These are phyloP conservation scores for Russula sp. DNA, from an alignment of 768 basidiomycete species.

Conservation along the genomic window DNA sequence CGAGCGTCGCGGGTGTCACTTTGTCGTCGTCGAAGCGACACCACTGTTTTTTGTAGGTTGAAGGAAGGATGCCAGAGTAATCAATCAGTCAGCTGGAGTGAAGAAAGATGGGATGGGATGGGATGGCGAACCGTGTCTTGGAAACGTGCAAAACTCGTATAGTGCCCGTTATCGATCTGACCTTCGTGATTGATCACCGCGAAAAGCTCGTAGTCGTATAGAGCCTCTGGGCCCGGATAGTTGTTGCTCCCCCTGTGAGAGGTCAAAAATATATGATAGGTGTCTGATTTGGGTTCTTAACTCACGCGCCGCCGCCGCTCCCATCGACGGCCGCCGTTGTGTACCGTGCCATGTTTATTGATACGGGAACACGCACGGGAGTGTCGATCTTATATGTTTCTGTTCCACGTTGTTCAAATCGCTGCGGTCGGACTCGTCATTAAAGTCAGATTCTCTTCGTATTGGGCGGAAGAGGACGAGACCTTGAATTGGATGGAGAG, in stretches of 20 bases:
- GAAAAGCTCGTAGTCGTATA: conserved; percentile 90
- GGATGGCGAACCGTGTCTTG: conserved; percentile 68
- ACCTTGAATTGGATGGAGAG: conserved; percentile 96
- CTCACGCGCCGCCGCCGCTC: conserved; percentile 37
- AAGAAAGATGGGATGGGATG: conserved; percentile 8
- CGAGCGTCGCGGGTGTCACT: conserved; percentile 68
- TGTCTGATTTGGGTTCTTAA: background rate
- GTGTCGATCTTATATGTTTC: conserved; percentile 85
- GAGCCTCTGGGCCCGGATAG: conserved; percentile 54
- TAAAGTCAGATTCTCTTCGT: background rate
- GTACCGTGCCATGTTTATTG: conserved; percentile 85
- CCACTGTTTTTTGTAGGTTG: conserved; percentile 56
- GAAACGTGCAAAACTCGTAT: conserved; percentile 82
- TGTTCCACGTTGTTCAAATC: conserved; percentile 70
- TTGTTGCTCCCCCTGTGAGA: conserved; percentile 34
- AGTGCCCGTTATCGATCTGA: conserved; percentile 92
- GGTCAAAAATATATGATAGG: background rate
- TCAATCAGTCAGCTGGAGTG: background rate
- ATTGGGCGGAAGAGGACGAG: background rate
- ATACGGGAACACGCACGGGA: conserved; percentile 75
- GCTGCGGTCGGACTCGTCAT: conserved; percentile 44
- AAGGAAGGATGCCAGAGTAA: background rate
- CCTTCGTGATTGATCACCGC: conserved; percentile 95
- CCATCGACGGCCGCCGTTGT: conserved; percentile 62
- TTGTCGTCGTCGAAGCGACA: conserved; percentile 91